Evolutionary conservation across 2,329 filamentous ascomycete genomes (phyloP), one percentile per base, ranked within the genome.

Genomic region (Xylariaceae sp.): DNA sequence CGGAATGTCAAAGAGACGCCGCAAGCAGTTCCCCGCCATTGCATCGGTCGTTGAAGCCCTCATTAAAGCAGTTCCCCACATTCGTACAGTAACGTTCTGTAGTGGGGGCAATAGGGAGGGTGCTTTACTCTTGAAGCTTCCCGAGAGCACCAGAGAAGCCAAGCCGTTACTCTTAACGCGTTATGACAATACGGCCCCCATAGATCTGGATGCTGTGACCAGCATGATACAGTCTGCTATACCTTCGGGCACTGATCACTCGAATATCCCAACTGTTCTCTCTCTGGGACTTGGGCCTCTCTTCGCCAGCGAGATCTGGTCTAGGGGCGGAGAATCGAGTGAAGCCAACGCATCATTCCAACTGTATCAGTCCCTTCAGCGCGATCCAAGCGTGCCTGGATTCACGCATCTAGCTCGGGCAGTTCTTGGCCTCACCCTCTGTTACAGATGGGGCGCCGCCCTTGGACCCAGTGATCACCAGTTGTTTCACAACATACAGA

Each of bases 31-130:
- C 47, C 89, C 90, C 0, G 91, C 92, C 35, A 91, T 96, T 37
- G 85, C 86, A 0, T 85, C 90, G 35, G 84, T 96, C 3, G 84
- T 96, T n/a, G 84, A 88, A 37, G 87, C 89, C 15, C 82, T 97
- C 13, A 78, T 88, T 37, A 77, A 82, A 47, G 83, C 86, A 0
- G 80, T 96, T 1, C 89, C 89, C 3, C 80, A 80, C 49, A 87
- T 96, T 65, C 83, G 84, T 49, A 80, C 83, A 23, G 89, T 92
- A 2, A 88, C 87, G 0, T 97, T 96, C 74, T 95, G 91, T 70
- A 88, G 90, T 66, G 90, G 92, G 17, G 92, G 92, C 6, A 92
- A 96, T 62, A 81, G 92, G 47, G 92, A 96, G 73, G 92, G 92
- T 0, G 86, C 86, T 49, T 76, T 96, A 45, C 91, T 90, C 75